Base-by-base conservation (phyloP, 805 yeast genomes). In the Cyberlindnera meyerae region DNA sequence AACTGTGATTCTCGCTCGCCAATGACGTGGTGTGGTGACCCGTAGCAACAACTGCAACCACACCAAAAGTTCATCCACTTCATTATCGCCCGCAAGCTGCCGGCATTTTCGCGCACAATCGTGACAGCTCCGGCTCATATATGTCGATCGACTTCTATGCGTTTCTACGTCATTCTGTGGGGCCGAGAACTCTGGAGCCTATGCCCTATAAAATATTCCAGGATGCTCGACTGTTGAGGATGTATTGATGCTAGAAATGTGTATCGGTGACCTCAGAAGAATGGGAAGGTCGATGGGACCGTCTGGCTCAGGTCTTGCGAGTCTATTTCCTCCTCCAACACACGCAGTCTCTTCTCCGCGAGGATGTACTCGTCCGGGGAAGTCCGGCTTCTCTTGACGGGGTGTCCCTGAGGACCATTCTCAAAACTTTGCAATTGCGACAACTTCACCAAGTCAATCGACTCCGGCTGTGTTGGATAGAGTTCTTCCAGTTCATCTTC, bases 381-480 rank as follows among this genome's bases (percentile, higher is more conserved):
- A 11, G 31, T 36, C 13, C 26, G 17, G 33, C 24, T 27, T 22
- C 31, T 37, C 21, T 33, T 33, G 29, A 11, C 21, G 22, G 18
- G 12, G 11, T 8, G 14, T 12, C 13, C 20, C 33, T 16, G 14
- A 30, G 40, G n/a, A n/a, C n/a, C n/a, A n/a, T n/a, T n/a, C n/a
- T n/a, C n/a, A n/a, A n/a, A n/a, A n/a, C n/a, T 12, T 4, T 34
- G 44, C 3, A 52, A 24, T 29, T 50, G 54, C 8, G 56, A 42
- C 15, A 50, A 37, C 31, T 45, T 44, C 4, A 40, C 31, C 5
- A 42, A 13, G 18, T 34, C 38, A 22, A 54, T 29, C 3, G 50
- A 42, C 24, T 52, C 56, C 4, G 53, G 56, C 29, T 54, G 58
- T 7, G 57, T 45, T 4, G 58, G 58, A 25, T 48, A 54, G 16